Base-by-base conservation (phyloP, 192 early-diverging fungal genomes). In the Lunasporangiospora selenospora region DNA sequence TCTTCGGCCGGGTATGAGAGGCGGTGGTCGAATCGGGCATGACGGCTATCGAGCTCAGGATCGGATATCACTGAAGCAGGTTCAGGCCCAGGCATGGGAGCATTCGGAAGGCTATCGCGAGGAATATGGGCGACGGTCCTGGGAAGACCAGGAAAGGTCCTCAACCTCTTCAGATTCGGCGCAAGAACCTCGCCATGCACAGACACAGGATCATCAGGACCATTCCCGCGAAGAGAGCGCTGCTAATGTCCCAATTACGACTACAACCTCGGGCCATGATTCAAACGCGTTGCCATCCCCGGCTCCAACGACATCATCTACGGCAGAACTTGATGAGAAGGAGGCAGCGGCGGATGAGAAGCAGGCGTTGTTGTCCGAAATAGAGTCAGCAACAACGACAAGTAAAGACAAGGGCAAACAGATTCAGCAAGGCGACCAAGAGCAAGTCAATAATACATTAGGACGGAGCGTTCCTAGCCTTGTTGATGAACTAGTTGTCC, bases 1-100 rank as follows among this genome's bases (percentile, higher is more conserved):
- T 16, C 66, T 61, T 50, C 52, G 57, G 23, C 37, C 45, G 3
- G 18, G 7, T 47, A n/a, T n/a, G n/a, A n/a, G n/a, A n/a, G n/a
- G n/a, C n/a, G 66, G 57, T 8, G 58, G 33, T 16, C 52, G 58
- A 11, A 18, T 46, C 7, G 53, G 52, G 0, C 58, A 59, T 16
- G 66, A 70, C 40, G 66, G 66, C 10, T 39, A 49, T 18, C 26
- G 52, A 13, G 16, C 19, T n/a, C 44, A 46, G 5, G 58, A 38
- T 1, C 43, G 37, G 9, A 61, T 55, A 24, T 45, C 66, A 21
- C 30, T 70, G 6, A 12, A 53, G 21, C 52, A 29, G 16, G 66
- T 31, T 6, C 66, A 70, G 18, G 36, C 40, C 0, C 66, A 70
- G 38, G 57, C 66, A 47, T 47, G 23, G 45, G 45, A 19, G 10